Evolutionary conservation across 352 stramenopile species (phyloP).

Genomic region (Pythium vanterpoolii): DNA sequence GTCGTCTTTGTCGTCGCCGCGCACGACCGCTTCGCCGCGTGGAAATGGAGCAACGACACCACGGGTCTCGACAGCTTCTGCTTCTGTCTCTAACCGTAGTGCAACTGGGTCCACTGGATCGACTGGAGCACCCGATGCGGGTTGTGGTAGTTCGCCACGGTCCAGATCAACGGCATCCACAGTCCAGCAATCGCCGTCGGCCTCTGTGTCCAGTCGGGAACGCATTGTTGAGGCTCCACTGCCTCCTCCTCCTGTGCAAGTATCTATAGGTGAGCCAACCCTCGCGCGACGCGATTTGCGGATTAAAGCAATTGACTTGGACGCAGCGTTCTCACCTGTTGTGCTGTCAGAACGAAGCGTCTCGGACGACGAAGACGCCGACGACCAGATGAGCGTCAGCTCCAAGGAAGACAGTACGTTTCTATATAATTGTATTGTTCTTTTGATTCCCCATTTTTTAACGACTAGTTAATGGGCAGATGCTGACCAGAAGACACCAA

Average conservation of each 20-base stretch:
- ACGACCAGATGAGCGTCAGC: conserved; percentile 31
- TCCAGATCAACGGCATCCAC: neutral
- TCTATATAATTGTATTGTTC: neutral
- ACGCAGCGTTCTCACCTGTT: conserved; percentile 21
- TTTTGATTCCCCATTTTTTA: too few species aligned
- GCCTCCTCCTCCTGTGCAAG: too few species aligned
- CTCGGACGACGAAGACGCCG: conserved; percentile 26
- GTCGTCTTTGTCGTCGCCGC: neutral
- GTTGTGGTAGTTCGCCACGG: neutral
- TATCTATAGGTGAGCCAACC: neutral
- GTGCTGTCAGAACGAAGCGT: conserved; percentile 22
- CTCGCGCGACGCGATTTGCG: conserved; percentile 10
- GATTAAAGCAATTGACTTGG: conserved; percentile 3
- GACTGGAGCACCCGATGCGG: neutral
- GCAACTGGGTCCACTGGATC: neutral
- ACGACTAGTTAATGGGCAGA: too few species aligned
- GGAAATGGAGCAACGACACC: neutral
- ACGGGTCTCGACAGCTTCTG: neutral
- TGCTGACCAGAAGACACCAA: too few species aligned
- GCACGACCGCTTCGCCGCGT: neutral
- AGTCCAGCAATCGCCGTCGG: neutral
- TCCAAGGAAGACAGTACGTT: conserved; percentile 11
- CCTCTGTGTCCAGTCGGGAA: neutral
- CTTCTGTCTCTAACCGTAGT: neutral
- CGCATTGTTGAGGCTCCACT: conserved; percentile 4